Conservation (phyloP, 1,284 basidiomycete species). For the Malassezia restricta region DNA sequence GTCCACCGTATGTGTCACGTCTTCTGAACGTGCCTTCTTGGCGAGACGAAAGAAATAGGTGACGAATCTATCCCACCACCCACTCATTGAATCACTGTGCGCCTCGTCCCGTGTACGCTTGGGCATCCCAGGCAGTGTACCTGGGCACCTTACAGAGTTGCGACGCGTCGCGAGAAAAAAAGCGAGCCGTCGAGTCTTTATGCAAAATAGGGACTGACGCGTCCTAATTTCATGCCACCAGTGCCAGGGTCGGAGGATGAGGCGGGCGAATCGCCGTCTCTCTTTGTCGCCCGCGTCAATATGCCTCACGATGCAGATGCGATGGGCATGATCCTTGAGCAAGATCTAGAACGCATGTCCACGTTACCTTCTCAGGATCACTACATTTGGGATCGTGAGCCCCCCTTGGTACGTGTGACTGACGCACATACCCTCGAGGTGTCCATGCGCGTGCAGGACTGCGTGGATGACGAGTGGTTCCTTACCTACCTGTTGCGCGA, state of each 20-base stretch:
- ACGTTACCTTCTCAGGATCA: background rate
- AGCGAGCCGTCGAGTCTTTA: background rate
- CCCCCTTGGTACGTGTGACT: constrained; percentile 12
- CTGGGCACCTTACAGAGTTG: background rate
- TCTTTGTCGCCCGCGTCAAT: constrained; percentile 1
- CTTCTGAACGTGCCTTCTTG: background rate
- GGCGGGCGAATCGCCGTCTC: background rate
- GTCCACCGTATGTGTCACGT: too few relatives aligned
- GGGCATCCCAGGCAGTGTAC: constrained; percentile 5
- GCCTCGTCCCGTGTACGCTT: background rate
- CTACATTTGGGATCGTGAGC: constrained; percentile 43
- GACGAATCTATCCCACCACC: constrained; percentile 4
- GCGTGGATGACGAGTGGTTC: constrained; percentile 91
- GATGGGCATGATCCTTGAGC: background rate
- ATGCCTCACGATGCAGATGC: background rate
- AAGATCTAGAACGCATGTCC: background rate
- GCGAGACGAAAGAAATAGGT: background rate
- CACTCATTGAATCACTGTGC: background rate
- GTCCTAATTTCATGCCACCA: background rate
- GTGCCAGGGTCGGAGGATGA: background rate
- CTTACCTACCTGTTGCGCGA: constrained; percentile 60
- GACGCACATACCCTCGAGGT: constrained; percentile 49
- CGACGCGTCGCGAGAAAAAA: constrained; percentile 1
- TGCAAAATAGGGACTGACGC: background rate
- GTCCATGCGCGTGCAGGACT: constrained; percentile 74